Conservation (phyloP, 805 yeast genomes). For the Candida arabinofermentans region DNA sequence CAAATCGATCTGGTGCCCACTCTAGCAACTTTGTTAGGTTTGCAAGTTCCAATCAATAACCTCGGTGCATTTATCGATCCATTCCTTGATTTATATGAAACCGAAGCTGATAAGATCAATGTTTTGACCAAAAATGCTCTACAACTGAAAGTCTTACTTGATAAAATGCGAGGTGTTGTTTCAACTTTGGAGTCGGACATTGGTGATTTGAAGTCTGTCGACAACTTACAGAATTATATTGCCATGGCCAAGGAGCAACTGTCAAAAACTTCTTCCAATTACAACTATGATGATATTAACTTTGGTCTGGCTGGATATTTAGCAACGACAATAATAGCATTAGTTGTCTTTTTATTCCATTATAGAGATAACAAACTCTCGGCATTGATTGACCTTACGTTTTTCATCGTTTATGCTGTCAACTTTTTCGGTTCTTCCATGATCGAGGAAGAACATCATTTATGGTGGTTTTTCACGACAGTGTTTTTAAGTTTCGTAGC, state of each 20-base stretch:
- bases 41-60: constrained; percentile 68
- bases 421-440: constrained; percentile 82
- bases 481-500: constrained; percentile 25
- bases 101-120: constrained; percentile 29
- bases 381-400: constrained; percentile 26
- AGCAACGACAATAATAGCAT: constrained; percentile 28
- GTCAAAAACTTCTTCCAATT: constrained; percentile 66
- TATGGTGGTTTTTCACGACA: constrained; percentile 83
- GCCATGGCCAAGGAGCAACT: constrained; percentile 44
- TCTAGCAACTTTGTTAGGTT: constrained; percentile 52
- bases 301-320: constrained; percentile 35
- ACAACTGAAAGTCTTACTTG: constrained; percentile 49
- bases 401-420: constrained; percentile 36
- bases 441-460: constrained; percentile 92
- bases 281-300: constrained; percentile 50
- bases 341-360: constrained; percentile 21
- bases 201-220: constrained; percentile 8
- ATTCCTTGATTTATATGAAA: constrained; percentile 48
- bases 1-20: constrained; percentile 78
- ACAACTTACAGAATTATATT: constrained; percentile 33
- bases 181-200: constrained; percentile 10
- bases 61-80: constrained; percentile 68
- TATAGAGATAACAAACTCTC: constrained; percentile 11
- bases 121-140: constrained; percentile 51
- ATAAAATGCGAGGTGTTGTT: constrained; percentile 33